These are phyloP conservation scores for Pelargonium citronellum DNA, from an alignment of 441 rosid genomes.

Conservation along the genomic window DNA sequence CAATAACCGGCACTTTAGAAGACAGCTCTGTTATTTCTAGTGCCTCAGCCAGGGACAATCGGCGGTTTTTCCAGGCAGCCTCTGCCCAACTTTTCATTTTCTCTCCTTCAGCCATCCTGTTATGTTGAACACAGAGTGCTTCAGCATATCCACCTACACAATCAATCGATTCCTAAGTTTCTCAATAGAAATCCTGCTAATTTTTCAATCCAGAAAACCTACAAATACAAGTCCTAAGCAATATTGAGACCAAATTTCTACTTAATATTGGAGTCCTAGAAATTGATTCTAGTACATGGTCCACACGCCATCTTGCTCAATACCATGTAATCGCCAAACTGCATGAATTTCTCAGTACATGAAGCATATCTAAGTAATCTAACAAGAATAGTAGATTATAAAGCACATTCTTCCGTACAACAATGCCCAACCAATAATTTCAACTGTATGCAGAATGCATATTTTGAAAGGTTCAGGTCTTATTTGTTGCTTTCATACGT, in stretches of 20 bases:
- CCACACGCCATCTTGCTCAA: neutral
- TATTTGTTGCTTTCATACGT: neutral
- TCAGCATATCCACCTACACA: constrained; percentile 69
- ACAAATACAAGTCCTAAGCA: neutral
- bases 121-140: constrained; percentile 57
- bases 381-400: neutral
- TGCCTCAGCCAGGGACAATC: constrained; percentile 59
- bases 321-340: neutral
- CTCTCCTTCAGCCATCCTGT: constrained; percentile 72
- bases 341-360: neutral
- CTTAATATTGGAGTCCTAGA: neutral
- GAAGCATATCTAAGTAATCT: neutral
- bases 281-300: neutral
- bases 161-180: constrained; percentile 5
- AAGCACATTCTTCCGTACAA: neutral
- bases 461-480: neutral
- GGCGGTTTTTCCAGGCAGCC: constrained; percentile 51
- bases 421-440: neutral
- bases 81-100: constrained; percentile 66
- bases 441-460: neutral
- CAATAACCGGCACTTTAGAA: constrained; percentile 41
- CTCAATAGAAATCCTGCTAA: neutral
- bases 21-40: constrained; percentile 38
- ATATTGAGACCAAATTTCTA: neutral
- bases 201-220: neutral